A percentile compares a stretch with the other conserved stretches of the same genome.
Conservation (phyloP, 345 rosid species). For the Eucalyptus cloeziana region DNA sequence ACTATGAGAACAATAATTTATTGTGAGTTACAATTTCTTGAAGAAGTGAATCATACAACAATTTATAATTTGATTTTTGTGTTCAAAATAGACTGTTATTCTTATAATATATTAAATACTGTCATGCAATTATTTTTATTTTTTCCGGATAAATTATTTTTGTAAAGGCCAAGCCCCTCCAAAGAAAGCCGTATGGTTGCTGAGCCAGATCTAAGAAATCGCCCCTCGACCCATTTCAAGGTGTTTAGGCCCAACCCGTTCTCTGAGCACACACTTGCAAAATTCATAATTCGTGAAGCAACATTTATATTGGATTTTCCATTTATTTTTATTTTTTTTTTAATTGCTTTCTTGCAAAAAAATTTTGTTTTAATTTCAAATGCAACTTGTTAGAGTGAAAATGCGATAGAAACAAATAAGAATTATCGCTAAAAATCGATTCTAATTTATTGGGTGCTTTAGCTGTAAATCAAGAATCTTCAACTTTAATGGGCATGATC, state of each 20-base stretch:
- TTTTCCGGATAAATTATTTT: neutral
- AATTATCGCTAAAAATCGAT: neutral
- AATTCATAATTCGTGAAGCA: neutral
- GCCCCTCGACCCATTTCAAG: neutral
- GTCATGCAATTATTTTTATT: neutral
- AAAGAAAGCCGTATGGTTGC: neutral
- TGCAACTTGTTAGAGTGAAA: neutral
- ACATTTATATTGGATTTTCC: neutral
- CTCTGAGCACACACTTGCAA: neutral
- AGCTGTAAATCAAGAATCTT: neutral
- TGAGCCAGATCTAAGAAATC: neutral
- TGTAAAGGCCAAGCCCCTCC: neutral
- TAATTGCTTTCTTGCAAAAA: neutral
- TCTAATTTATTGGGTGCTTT: neutral
- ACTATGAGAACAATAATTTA: no score
- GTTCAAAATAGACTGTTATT: fast-evolving
- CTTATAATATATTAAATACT: fast-evolving
- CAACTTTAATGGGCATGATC: neutral
- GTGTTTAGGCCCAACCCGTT: neutral
- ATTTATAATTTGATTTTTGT: no score
- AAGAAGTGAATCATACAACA: fast-evolving
- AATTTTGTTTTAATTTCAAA: neutral
- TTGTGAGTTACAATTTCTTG: fast-evolving
- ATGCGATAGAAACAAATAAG: neutral
- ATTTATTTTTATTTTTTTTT: no score